Percentiles rank a stretch among this genome's conserved stretches.
These are phyloP conservation scores for Parietaria judaica DNA, from an alignment of 306 rosid species.

Conservation along the genomic window DNA sequence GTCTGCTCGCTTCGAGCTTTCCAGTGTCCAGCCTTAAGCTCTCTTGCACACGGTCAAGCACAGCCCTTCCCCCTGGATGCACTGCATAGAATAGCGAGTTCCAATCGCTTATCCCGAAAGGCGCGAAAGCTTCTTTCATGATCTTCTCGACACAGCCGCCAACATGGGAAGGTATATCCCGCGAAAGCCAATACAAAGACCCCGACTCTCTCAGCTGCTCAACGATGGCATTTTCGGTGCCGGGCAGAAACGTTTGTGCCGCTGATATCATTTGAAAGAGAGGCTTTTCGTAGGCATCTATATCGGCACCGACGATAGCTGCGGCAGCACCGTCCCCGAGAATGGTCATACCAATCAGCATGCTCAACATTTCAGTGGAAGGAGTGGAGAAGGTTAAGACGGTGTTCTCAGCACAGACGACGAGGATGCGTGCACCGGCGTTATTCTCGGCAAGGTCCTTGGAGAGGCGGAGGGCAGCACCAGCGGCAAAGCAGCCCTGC, in stretches of 20 bases:
- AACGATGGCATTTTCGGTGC: constrained; percentile 6
- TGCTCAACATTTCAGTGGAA: constrained; percentile 2
- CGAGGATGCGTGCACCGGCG: constrained; percentile 22
- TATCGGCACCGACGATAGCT: constrained; percentile 9
- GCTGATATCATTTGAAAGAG: constrained; percentile 6
- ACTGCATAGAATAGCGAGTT: no score
- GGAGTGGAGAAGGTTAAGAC: constrained; percentile 14
- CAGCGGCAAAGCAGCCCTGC: constrained; percentile 1
- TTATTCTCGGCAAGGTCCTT: constrained; percentile 25
- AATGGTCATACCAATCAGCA: constrained; percentile 18
- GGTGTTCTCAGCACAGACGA: constrained; percentile 17
- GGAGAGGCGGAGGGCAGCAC: constrained; percentile 22
- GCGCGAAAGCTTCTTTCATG: constrained; percentile 8
- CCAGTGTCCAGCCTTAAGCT: no score
- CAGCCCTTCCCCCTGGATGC: no score
- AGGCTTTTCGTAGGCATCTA: background rate
- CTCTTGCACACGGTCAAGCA: no score
- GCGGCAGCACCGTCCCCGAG: constrained; percentile 25
- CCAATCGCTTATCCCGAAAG: constrained; percentile 11
- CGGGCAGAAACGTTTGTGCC: constrained; percentile 16
- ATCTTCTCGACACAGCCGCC: constrained; percentile 10
- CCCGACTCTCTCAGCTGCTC: constrained; percentile 5
- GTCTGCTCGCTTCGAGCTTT: no score
- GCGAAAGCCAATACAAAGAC: constrained; percentile 2
- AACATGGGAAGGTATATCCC: constrained; percentile 3